These are phyloP conservation scores for Edaphochlamys debaryana DNA, from an alignment of 139 green algal species.

Conservation along the genomic window DNA sequence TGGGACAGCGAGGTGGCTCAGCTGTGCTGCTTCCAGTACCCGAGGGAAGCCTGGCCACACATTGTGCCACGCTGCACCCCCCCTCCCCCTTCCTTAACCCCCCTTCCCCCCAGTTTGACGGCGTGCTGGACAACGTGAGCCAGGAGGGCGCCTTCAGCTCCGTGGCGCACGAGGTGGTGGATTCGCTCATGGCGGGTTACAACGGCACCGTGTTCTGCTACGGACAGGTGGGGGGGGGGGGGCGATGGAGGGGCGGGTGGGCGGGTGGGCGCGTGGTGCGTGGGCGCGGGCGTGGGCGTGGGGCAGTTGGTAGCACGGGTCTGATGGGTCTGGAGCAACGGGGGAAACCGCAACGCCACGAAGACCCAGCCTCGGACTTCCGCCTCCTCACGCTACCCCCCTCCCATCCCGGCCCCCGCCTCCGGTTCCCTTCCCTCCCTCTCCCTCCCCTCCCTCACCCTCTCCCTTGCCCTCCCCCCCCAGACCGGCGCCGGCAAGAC, in stretches of 20 bases:
- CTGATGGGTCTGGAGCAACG: no score
- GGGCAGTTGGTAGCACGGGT: no score
- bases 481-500: constrained; percentile 89
- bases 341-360: no score
- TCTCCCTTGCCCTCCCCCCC: neutral
- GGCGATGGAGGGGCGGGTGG: no score
- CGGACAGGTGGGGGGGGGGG: constrained; percentile 65
- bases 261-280: no score
- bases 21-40: no score
- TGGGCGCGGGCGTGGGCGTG: no score
- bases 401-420: neutral
- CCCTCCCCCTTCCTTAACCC: neutral
- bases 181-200: constrained; percentile 74
- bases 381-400: neutral
- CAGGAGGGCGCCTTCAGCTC: constrained; percentile 76
- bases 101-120: constrained; percentile 73
- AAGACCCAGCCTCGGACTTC: no score
- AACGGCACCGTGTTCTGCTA: constrained; percentile 87
- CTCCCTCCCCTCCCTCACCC: neutral
- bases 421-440: neutral
- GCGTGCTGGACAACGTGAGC: constrained; percentile 72
- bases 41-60: no score
- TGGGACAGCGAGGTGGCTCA: no score
- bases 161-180: constrained; percentile 69
- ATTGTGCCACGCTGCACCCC: no score